Base-by-base conservation (phyloP, 164 flowering plant species). In the Sextonia rubra region DNA sequence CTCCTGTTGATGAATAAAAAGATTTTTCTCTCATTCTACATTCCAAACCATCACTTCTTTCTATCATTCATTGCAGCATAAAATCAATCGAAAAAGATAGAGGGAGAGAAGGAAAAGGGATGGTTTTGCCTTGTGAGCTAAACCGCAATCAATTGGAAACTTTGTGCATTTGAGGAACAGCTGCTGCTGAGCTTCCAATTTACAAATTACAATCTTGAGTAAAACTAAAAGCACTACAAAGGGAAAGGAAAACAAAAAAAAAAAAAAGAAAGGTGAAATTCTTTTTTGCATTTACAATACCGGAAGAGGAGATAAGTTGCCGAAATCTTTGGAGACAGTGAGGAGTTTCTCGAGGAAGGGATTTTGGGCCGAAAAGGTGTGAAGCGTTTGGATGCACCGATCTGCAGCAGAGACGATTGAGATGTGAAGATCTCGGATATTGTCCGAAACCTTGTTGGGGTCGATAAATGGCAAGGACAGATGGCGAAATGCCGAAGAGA, bases 281-380 rank as follows among this genome's bases (percentile, higher is more conserved):
- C n/a, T n/a, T n/a, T n/a, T n/a, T n/a, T n/a, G n/a, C n/a, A n/a
- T n/a, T n/a, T n/a, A n/a, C n/a, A n/a, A n/a, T n/a, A n/a, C n/a
- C n/a, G n/a, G n/a, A n/a, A n/a, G n/a, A n/a, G n/a, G n/a, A 74
- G 76, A 74, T 79, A 72, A 80, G 72, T 11, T 55, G 30, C 17
- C 47, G 27, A 83, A 78, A 17, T 81, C 73, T 11, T 84, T 71
- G 32, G 84, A 73, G 17, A 83, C 66, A 5, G 83, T 78, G 44
- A 77, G 62, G 15, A 82, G 32, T 60, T 76, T 82, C 60, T 74
- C 78, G 69, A 90, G 37, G 61, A 89, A 1, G 1, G 87, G 87
- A 67, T 82, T 85, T 8, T 63, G 71, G 58, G 85, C 80, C 56
- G 80, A 82, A 22, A 84, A 62, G 4, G 71, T 58, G 29, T 78